Base-by-base conservation (phyloP, 495 filamentous ascomycete species). In the Mycothermus thermophilus region DNA sequence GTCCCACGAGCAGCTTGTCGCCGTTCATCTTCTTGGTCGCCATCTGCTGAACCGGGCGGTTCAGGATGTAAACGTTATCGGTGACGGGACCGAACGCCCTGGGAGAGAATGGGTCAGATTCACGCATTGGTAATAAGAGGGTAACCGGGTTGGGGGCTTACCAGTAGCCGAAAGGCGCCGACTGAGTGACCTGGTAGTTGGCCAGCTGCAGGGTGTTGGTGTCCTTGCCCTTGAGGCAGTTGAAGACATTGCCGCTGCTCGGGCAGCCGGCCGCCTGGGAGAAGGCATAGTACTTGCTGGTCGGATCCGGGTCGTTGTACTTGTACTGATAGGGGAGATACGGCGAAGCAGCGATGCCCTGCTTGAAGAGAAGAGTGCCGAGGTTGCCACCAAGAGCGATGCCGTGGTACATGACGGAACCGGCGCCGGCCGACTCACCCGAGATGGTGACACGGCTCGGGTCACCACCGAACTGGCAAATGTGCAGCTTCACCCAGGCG, bases 371-470 rank as follows among this genome's bases (percentile, higher is more conserved):
- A 1, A 54, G 40, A 1, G 35, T 41, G 20, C 48, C 51, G 2
- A 54, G 38, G 3, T n/a, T 32, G 5, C 51, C 45, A 24, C 42
- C 27, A 27, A 51, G 32, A 12, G 51, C 51, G 8, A 47, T 29
- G 24, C 38, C 38, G 20, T 57, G 48, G 27, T 57, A 48, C 43
- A 54, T 35, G 21, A 55, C 49, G 1, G 52, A 50, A 1, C 74
- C 75, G 6, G 63, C 80, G 18, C 81, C 81, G 3, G 81, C 77
- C 5, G 72, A 78, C 37, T 83, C 74, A 11, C 82, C 82, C 37
- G 72, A 65, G 9, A 86, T 64, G 1, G 82, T 90, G 19, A 86
- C 71, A 33, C 64, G 56, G 15, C 51, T 44, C 3, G 71, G 64
- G 47, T 86, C 74, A 9, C 83, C 82, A 9, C 80, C 80, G 42